Base-by-base conservation (phyloP, 345 rosid species). In the Triadica sebifera region DNA sequence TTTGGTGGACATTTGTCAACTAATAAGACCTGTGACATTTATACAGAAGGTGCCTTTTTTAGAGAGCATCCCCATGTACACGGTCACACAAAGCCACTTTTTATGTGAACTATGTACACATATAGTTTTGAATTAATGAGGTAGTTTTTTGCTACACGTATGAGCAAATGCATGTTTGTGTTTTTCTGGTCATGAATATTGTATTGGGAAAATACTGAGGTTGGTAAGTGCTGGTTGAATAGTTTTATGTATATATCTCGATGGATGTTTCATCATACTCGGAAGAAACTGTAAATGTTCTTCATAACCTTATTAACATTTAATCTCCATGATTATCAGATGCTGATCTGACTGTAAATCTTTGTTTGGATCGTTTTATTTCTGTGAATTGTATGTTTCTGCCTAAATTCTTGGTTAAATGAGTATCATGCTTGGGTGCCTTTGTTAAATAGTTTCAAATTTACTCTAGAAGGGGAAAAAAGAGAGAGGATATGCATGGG, bases 1-100 rank as follows among this genome's bases (percentile, higher is more conserved):
- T 78, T 78, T 92, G 85, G 96, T 88, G 77, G 98, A 94, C 85
- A 87, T 90, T 55, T 94, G 98, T 69, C 98, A 94, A 75, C 87
- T 94, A 71, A 80, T 90, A 77, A 87, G 80, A 75, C 88, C 97
- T 65, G 73, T 82, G 24, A 77, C 83, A 71, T 90, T 88, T 84
- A 67, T 88, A 71, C 90, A 87, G 76, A 92, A 90, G 98, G 98
- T 94, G 72, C 71, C 84, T 67, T 60, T 80, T 79, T 66, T 57
- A 62, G 67, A 49, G 4, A 38, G 46, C 57, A 52, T 38, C 11
- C 20, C 45, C 29, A 29, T 29, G 34, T 59, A 25, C 67, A 65
- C 47, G 10, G 50, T 17, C 78, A 64, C 51, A 66, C 17, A 50
- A 4, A 39, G 25, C 49, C 50, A 67, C 20, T 49, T 50, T 22